Percentiles rank a stretch among this genome's conserved stretches.
phyloP scores from a whole-genome alignment of 148 eudicot genomes.

The Chenopodium suecicum region DNA sequence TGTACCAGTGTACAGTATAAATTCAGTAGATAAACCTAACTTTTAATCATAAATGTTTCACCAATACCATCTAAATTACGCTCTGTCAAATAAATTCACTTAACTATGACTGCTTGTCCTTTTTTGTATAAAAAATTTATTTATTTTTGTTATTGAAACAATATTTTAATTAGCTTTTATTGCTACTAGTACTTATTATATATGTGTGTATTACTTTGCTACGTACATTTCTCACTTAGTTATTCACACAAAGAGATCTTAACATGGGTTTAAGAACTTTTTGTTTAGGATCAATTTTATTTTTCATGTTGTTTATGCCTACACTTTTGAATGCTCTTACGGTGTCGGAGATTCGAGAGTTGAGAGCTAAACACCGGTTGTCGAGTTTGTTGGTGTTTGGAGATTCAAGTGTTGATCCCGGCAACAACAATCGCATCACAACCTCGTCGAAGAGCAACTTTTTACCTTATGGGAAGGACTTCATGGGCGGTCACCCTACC shows the following conservation, averaged over 20 bases:
- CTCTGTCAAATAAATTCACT: background rate
- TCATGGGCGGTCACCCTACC: slow-evolving; percentile 1
- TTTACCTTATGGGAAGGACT: slow-evolving; percentile 1
- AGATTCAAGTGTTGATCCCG: slow-evolving; percentile 8
- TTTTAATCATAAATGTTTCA: background rate
- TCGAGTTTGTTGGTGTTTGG: background rate
- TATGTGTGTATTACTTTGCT: too few species aligned
- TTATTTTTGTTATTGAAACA: background rate
- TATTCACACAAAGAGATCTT: too few species aligned
- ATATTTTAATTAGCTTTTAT: too few species aligned
- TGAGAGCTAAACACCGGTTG: slow-evolving; percentile 2
- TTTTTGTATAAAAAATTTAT: background rate
- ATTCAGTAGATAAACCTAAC: background rate
- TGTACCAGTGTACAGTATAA: background rate
- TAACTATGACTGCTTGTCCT: background rate
- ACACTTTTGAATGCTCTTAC: background rate
- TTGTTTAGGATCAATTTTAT: background rate
- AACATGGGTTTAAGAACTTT: background rate
- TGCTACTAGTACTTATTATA: background rate
- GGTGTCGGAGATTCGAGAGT: background rate
- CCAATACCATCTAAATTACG: background rate
- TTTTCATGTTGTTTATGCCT: background rate
- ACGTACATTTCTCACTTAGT: too few species aligned
- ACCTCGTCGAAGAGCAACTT: slow-evolving; percentile 1
- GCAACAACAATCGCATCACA: background rate